Percentiles rank a stretch among this genome's conserved stretches.
Evolutionary conservation across 2,329 filamentous ascomycete genomes (phyloP).

Genomic region (Colletotrichum costaricense): DNA sequence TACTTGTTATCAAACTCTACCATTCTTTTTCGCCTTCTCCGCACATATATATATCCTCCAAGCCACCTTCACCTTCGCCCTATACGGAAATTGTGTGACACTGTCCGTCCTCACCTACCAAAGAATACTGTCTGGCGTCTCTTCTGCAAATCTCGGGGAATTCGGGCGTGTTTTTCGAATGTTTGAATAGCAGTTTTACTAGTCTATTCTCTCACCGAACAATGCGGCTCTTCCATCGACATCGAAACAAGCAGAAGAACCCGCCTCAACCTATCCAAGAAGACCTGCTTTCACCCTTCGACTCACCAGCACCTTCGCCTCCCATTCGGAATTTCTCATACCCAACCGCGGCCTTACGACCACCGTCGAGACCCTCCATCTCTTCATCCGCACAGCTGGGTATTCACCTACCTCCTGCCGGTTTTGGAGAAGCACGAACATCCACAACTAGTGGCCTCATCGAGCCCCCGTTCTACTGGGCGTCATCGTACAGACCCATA

Average conservation of each 20-base stretch:
- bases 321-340: slow-evolving; percentile 40
- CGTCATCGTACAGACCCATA: slow-evolving; percentile 22
- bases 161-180: neutral
- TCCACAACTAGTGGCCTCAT: neutral
- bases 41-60: neutral
- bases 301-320: neutral
- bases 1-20: neutral
- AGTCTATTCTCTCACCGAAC: neutral
- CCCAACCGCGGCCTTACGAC: slow-evolving; percentile 27
- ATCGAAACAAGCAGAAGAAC: slow-evolving; percentile 23
- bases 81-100: neutral
- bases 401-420: neutral
- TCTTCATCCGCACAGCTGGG: neutral
- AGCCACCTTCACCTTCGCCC: neutral
- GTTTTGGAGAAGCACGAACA: neutral
- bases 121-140: neutral
- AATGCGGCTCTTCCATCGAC: slow-evolving; percentile 25
- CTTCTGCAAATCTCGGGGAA: too few species aligned
- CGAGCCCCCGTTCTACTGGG: slow-evolving; percentile 29
- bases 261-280: neutral
- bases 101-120: neutral
- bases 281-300: neutral
- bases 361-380: neutral
- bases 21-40: neutral
- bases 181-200: slow-evolving; percentile 1